Conservation (phyloP, 768 basidiomycete species). For the Erythrobasidium yunnanense region DNA sequence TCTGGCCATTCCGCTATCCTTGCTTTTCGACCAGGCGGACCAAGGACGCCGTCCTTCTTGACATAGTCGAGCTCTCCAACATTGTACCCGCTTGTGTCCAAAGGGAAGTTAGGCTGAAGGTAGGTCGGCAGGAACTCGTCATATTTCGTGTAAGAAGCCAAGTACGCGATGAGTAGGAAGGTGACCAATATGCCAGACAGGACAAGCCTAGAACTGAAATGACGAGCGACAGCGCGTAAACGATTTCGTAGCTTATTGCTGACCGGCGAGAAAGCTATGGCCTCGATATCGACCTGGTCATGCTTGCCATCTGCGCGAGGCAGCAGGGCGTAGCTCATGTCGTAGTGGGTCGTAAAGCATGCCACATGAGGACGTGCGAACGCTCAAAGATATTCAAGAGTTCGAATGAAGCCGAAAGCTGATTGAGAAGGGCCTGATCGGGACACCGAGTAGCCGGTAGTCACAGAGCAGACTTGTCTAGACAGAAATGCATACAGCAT, state of each 20-base stretch:
- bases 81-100: background rate
- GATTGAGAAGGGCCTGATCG: background rate
- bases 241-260: background rate
- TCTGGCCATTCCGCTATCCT: constrained; percentile 10
- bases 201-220: no score
- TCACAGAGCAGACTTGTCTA: no score
- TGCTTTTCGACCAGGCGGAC: background rate
- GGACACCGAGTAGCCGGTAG: background rate
- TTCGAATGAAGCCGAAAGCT: background rate
- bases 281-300: background rate
- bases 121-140: background rate
- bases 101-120: background rate
- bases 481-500: no score
- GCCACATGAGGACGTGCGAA: background rate
- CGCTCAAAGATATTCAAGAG: background rate
- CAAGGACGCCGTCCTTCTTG: background rate
- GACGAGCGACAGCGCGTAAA: background rate
- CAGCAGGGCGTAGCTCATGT: constrained; percentile 16
- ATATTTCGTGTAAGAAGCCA: background rate
- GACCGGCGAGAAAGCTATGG: no score
- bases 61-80: background rate
- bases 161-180: background rate
- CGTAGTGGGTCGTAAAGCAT: background rate
- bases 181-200: background rate
- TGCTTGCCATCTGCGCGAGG: background rate